Evolutionary conservation across 2,329 filamentous ascomycete genomes (phyloP), one percentile per base, ranked within the genome.

Genomic region (Pseudogymnoascus sp.): DNA sequence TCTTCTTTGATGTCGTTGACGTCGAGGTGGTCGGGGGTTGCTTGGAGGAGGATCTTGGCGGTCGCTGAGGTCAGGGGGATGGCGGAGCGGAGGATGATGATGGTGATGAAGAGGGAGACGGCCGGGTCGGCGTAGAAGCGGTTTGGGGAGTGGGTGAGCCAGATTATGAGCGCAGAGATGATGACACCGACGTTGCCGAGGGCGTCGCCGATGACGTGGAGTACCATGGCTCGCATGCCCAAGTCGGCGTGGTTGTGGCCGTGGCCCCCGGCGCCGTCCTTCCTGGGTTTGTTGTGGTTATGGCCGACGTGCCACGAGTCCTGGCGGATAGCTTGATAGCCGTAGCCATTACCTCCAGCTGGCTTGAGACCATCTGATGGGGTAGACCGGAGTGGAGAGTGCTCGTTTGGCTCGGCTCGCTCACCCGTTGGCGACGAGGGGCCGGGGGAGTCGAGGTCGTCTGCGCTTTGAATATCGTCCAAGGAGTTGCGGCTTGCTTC

Each of bases 1-100:
- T 99, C 94, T 67, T 93, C 88, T 67, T 91, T 90, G 75, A 99
- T 93, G 64, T 97, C 90, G 67, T 92, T 88, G 62, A 97, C 85
- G 68, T 88, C 87, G 69, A 99, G 87, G 61, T 93, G 90, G 64
- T 92, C 88, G 0, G 94, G 94, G 0, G 94, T 96, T 2, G 93
- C 94, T 76, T 99, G 94, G 0, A 99, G 84, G 12, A 99, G 84
- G 62, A 99, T 96, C 69, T 94, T 89, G 59, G 89, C 87, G 4
- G 90, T 91, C 30, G 89, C 90, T 67, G 85, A 83, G 66, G 90
- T 92, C 22, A 95, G 84, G 1, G 91, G 90, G 59, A 94, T 84
- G 6, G 89, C 88, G 1, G 89, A 90, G 67, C 82, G 82, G 64
- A 89, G 81, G 64, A 90, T 88, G 69, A 89, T 89, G 64, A 92